Evolutionary conservation across 1,284 basidiomycete species (phyloP).

Genomic region (Ustilago esculenta): DNA sequence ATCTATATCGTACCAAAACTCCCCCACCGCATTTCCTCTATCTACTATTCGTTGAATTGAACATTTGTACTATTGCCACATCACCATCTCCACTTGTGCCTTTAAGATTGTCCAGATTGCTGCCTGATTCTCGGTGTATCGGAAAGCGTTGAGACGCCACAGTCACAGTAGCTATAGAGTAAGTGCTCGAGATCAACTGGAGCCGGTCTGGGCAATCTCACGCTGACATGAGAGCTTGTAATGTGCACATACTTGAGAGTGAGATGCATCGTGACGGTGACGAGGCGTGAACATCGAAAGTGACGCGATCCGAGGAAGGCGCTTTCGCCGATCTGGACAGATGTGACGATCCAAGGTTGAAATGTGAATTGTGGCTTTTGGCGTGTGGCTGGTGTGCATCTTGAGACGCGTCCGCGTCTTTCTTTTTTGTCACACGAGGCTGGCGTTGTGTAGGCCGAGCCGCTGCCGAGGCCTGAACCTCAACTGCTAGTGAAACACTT

Average conservation of each 20-base stretch:
- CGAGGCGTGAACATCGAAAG: not conserved
- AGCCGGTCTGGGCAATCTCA: too few relatives aligned
- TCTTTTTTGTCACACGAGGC: constrained; percentile 21
- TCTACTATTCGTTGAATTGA: constrained; percentile 20
- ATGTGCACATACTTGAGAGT: too few relatives aligned
- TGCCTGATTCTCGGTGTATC: too few relatives aligned
- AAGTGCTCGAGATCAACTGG: too few relatives aligned
- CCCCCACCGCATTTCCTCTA: constrained; percentile 33
- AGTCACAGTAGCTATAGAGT: too few relatives aligned
- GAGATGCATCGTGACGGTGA: too few relatives aligned
- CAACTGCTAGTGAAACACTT: not conserved
- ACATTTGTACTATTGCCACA: too few relatives aligned
- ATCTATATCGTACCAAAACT: constrained; percentile 11
- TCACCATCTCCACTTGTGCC: too few relatives aligned
- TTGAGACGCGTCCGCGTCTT: constrained; percentile 19
- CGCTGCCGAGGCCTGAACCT: constrained; percentile 5
- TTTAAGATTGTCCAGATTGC: too few relatives aligned
- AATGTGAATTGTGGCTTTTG: constrained; percentile 2
- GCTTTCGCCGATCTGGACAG: constrained; percentile 21
- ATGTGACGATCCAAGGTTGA: constrained; percentile 20
- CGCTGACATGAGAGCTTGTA: too few relatives aligned
- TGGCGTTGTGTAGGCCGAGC: not conserved
- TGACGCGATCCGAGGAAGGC: constrained; percentile 2
- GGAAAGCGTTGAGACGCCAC: too few relatives aligned
- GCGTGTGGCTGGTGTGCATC: constrained; percentile 14